phyloP scores from a whole-genome alignment of 176 grass and related monocot species.

The Musa itinerans region DNA sequence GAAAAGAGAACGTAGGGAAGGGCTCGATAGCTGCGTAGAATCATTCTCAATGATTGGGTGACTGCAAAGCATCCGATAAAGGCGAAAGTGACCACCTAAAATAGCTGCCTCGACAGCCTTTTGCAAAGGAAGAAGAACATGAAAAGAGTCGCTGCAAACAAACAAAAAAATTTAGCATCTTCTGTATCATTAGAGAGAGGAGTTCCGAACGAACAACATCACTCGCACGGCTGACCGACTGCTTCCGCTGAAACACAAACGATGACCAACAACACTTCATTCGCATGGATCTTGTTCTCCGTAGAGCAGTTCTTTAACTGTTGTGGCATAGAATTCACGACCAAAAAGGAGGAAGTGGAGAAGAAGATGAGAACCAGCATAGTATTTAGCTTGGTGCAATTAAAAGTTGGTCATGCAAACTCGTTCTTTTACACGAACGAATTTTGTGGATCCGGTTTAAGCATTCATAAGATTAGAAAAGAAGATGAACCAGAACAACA shows the following conservation, averaged over 20 bases:
- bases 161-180: not conserved
- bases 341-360: too few relatives aligned
- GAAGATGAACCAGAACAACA: too few relatives aligned
- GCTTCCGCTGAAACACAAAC: not conserved
- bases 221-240: too few relatives aligned
- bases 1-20: not conserved
- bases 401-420: too few relatives aligned
- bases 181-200: slow-evolving; percentile 2
- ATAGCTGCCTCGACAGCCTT: not conserved
- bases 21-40: too few relatives aligned
- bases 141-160: not conserved
- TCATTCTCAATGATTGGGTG: not conserved
- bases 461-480: too few relatives aligned
- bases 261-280: not conserved
- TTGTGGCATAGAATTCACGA: too few relatives aligned
- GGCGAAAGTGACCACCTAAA: not conserved
- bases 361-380: too few relatives aligned
- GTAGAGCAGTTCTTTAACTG: not conserved
- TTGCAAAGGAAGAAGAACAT: not conserved
- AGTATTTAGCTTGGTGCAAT: too few relatives aligned
- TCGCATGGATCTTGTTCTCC: not conserved
- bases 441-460: too few relatives aligned
- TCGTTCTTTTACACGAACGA: too few relatives aligned
- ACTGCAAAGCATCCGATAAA: slow-evolving; percentile 3
- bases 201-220: not conserved